Evolutionary conservation across 208 protist genomes (phyloP), one percentile per base, ranked within the genome.

Genomic region (Naegleria fowleri): DNA sequence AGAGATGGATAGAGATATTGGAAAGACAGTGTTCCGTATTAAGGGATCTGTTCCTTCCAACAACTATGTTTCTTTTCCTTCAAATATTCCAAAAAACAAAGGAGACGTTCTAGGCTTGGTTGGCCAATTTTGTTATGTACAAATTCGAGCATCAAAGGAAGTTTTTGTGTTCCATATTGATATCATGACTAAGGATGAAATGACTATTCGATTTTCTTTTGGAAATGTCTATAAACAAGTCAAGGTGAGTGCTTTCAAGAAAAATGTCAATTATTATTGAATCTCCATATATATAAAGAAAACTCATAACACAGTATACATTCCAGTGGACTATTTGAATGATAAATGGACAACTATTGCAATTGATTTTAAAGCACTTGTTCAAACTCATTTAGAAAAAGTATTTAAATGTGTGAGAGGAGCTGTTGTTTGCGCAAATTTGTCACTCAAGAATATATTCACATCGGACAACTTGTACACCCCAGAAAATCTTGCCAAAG

Each of bases 131-230:
- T 51, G 33, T 15, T 87, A 87, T n/a, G 33, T 87, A 52, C 38
- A 87, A 48, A 5, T 87, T 13, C 7, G 41, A 51, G 83, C 40
- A 0, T 22, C 40, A 0, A 67, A 29, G 55, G 83, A 87, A 36
- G 15, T 52, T 7, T 87, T 87, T 51, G 83, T 51, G 25, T 51
- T 87, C 43, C 83, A 87, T 51, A 48, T 87, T 52, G 83, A 87
- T 19, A 51, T 87, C 15, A 29, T 87, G 40, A 87, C 83, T 51
- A 87, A 87, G 83, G 83, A 87, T 51, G 83, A 87, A 51, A 29
- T 51, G 29, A 29, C 40, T 0, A 48, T 87, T 87, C 29, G 83
- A 87, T 29, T 87, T 40, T 87, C 83, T 51, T 87, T 87, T n/a
- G 33, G 83, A 22, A 87, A 87, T n/a, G 43, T 87, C 9, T 87